phyloP scores from a whole-genome alignment of 176 grass and related monocot genomes.

The Luzula sylvatica region DNA sequence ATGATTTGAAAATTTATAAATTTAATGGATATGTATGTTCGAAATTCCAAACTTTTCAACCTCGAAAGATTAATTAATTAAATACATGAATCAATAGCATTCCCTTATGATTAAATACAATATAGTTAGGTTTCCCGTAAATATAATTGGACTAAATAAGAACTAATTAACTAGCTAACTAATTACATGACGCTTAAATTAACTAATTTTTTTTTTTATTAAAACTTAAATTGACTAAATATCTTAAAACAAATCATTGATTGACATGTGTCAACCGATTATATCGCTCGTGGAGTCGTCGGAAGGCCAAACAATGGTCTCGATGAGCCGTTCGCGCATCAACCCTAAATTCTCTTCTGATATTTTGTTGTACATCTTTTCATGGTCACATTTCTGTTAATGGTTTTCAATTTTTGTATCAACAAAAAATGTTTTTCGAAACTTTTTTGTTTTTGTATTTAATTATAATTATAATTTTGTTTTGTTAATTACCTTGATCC shows the following conservation, averaged over 20 bases:
- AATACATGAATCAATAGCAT: no score
- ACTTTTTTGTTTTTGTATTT: background rate
- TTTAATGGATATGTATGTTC: no score
- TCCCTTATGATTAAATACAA: no score
- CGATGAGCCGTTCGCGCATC: conserved; percentile 31
- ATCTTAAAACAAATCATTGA: background rate
- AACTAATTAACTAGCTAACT: conserved; percentile 22
- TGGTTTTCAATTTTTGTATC: no score
- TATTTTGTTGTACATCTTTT: conserved; percentile 39
- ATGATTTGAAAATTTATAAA: no score
- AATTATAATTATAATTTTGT: background rate
- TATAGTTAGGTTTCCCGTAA: no score
- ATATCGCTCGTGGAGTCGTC: conserved; percentile 31
- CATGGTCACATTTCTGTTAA: conserved; percentile 44
- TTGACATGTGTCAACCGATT: conserved; percentile 15
- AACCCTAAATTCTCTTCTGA: conserved; percentile 37
- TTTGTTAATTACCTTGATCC: conserved; percentile 32
- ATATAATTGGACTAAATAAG: conserved; percentile 21
- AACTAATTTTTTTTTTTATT: no score
- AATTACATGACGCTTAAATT: no score
- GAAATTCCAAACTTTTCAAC: no score
- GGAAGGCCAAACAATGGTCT: conserved; percentile 39
- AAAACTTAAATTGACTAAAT: background rate
- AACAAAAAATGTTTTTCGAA: no score
- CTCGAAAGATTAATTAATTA: no score